Conservation (phyloP, 75 land plant genomes). For the Selaginella moellendorffii region DNA sequence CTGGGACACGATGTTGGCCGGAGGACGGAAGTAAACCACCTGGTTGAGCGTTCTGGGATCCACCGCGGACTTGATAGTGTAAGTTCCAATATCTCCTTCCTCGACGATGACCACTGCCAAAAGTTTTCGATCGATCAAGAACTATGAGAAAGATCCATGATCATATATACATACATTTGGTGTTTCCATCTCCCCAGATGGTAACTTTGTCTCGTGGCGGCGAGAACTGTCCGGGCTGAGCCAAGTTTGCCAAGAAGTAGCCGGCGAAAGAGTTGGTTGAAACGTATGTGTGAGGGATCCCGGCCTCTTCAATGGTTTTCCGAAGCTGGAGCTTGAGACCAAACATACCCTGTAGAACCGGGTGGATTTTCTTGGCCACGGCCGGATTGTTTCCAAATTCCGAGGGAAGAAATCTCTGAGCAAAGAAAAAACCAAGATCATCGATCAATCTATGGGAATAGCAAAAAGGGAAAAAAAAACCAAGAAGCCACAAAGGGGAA, state of each 20-base stretch:
- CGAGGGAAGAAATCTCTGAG: no score
- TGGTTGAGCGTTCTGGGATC: slow-evolving; percentile 54
- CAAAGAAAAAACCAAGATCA: no score
- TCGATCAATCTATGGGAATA: no score
- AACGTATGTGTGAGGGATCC: slow-evolving; percentile 42
- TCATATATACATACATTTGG: slow-evolving; percentile 31
- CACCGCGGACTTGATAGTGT: slow-evolving; percentile 35
- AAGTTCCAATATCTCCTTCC: slow-evolving; percentile 44
- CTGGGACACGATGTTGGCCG: slow-evolving; percentile 26
- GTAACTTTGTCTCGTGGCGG: slow-evolving; percentile 45
- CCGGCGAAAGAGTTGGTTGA: slow-evolving; percentile 32
- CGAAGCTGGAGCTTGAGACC: slow-evolving; percentile 32
- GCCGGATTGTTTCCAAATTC: no score
- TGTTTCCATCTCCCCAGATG: slow-evolving; percentile 46
- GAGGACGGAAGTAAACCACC: slow-evolving; percentile 33
- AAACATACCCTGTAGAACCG: no score
- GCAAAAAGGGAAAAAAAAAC: no score
- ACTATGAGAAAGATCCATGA: no score
- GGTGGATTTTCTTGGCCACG: no score
- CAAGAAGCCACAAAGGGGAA: background rate
- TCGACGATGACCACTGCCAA: slow-evolving; percentile 33
- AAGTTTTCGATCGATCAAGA: no score
- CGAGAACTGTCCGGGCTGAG: slow-evolving; percentile 27
- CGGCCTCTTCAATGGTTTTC: slow-evolving; percentile 29
- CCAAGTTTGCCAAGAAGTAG: slow-evolving; percentile 37